These are phyloP conservation scores for Hypoxylon rickii DNA, from an alignment of 495 filamentous ascomycete species.

Conservation along the genomic window DNA sequence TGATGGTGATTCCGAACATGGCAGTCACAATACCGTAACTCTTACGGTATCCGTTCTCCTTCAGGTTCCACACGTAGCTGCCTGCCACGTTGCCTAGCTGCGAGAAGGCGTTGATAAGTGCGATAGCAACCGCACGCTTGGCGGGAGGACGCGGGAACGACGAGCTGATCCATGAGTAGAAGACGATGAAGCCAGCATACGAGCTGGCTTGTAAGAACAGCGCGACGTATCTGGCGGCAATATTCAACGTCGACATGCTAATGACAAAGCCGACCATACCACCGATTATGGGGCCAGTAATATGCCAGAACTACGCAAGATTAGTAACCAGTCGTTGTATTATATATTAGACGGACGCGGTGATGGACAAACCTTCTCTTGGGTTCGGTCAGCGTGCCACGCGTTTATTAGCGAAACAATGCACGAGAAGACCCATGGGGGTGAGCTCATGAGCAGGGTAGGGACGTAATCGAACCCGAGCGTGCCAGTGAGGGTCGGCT, in stretches of 20 bases:
- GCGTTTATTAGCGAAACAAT: constrained; percentile 70
- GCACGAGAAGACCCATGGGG: constrained; percentile 72
- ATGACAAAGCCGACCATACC: constrained; percentile 74
- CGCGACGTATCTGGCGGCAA: constrained; percentile 71
- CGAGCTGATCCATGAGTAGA: constrained; percentile 77
- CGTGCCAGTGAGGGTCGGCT: constrained; percentile 78
- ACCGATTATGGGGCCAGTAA: constrained; percentile 68
- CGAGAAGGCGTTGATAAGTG: constrained; percentile 76
- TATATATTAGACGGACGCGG: too few species aligned
- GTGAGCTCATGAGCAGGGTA: constrained; percentile 75
- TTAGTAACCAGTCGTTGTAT: constrained; percentile 2
- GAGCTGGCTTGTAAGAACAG: constrained; percentile 71
- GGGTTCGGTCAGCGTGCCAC: constrained; percentile 75
- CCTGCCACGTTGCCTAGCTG: constrained; percentile 76
- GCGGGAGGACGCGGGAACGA: constrained; percentile 74
- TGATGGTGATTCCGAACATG: constrained; percentile 64
- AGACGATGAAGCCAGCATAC: constrained; percentile 71
- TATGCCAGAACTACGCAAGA: constrained; percentile 68
- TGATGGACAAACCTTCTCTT: constrained; percentile 55
- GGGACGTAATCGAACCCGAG: constrained; percentile 69
- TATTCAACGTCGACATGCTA: constrained; percentile 66
- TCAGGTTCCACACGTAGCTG: constrained; percentile 69
- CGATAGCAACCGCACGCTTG: constrained; percentile 78
- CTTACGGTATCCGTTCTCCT: constrained; percentile 45
- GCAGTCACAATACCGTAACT: constrained; percentile 61